Conservation (phyloP, 495 filamentous ascomycete species). For the Penicillium herquei region DNA sequence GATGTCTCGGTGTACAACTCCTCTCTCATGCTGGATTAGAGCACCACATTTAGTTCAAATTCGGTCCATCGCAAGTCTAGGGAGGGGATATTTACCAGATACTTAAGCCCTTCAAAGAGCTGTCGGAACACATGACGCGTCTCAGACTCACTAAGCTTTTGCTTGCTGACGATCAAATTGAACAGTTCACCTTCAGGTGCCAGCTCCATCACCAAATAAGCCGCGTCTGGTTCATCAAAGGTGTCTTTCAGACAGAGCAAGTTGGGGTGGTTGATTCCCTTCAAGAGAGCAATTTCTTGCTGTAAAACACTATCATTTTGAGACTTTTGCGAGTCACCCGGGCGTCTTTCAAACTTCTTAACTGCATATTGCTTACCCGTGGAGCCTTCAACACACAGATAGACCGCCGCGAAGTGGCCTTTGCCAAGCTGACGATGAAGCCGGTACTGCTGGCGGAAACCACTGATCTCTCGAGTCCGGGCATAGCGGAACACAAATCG, state of each 20-base stretch:
- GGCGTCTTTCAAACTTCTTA: slow-evolving; percentile 86
- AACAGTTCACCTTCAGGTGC: slow-evolving; percentile 93
- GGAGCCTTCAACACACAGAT: slow-evolving; percentile 81
- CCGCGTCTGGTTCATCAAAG: slow-evolving; percentile 85
- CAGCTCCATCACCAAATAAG: slow-evolving; percentile 90
- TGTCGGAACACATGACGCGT: slow-evolving; percentile 85
- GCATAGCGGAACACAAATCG: slow-evolving; percentile 92
- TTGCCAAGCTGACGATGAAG: slow-evolving; percentile 86
- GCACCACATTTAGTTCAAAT: background rate
- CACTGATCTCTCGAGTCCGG: slow-evolving; percentile 66
- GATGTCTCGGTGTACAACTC: slow-evolving; percentile 97
- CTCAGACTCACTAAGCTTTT: slow-evolving; percentile 82
- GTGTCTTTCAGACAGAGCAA: slow-evolving; percentile 92
- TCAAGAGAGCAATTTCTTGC: slow-evolving; percentile 93
- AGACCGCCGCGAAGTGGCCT: slow-evolving; percentile 95
- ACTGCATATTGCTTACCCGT: slow-evolving; percentile 85
- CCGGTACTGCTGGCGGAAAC: slow-evolving; percentile 82
- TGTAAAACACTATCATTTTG: slow-evolving; percentile 80
- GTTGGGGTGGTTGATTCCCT: slow-evolving; percentile 95
- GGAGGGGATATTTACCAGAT: slow-evolving; percentile 63
- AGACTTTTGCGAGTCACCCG: slow-evolving; percentile 73
- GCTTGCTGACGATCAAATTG: slow-evolving; percentile 85
- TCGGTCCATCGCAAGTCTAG: background rate
- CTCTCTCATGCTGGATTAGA: slow-evolving; percentile 78
- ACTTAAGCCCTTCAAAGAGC: slow-evolving; percentile 90